Evolutionary conservation across 2,329 filamentous ascomycete genomes (phyloP), one percentile per base, ranked within the genome.

Genomic region (Paradendryphiella salina): DNA sequence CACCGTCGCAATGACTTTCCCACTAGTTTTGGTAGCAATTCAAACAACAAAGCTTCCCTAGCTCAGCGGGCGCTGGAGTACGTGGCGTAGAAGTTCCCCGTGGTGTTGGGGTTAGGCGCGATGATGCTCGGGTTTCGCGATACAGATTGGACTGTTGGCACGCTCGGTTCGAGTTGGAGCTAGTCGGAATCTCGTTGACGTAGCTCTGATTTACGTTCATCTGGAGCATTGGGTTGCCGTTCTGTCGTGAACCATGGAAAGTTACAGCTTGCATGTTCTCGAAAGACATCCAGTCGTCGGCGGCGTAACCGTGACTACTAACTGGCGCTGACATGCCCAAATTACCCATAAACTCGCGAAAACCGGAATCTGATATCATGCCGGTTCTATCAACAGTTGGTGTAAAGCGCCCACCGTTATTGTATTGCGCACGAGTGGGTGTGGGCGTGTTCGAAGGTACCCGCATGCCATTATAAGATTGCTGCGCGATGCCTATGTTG

Each of bases 21-120:
- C 35, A 46, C 31, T 31, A 46, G 6, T 46, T 29, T 20, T 17
- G 18, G 11, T 41, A 41, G 23, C 42, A 46, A 21, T 41, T 51
- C 9, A 46, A 32, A 20, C 36, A 42, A 6, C 34, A 10, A 5
- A 43, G 23, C 6, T 7, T 36, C 2, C 4, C 14, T 14, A 21
- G 20, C 17, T 40, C 35, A 14, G 35, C 3, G 2, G 14, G 10
- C 20, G 15, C 34, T n/a, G 18, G 35, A 3, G 11, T 26, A 20
- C 15, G 14, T n/a, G 17, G 28, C n/a, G 17, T 20, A 14, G 11
- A 13, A 17, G 10, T 11, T 28, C 7, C 20, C 32, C 13, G 7
- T 2, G 29, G 21, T 36, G 21, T 13, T 11, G 21, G 23, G 21
- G 23, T 26, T 26, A 9, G n/a, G 18, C 15, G 15, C 11, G 31